Base-by-base conservation (phyloP, 2,329 filamentous ascomycete genomes). In the Teratosphaeriaceae sp. region DNA sequence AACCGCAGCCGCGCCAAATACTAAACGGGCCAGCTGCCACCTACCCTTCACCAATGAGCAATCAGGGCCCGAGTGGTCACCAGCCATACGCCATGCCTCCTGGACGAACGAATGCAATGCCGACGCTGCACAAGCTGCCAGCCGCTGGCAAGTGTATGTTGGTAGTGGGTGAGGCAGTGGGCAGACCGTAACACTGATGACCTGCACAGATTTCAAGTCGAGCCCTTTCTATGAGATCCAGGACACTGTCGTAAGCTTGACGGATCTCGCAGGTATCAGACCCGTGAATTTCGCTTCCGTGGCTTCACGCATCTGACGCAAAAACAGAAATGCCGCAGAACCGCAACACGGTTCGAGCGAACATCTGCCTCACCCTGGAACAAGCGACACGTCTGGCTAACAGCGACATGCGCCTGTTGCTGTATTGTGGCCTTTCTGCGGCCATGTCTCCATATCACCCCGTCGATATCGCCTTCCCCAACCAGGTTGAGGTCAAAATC, bases 401-500 rank as follows among this genome's bases (percentile, higher is more conserved):
- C 20, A 62, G 64, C 6, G 69, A 73, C n/a, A 74, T 84, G 55
- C 78, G 81, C 38, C 73, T 95, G 31, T 83, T 96, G 77, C 73
- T 96, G 3, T 95, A 94, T 60, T 94, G 88, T 57, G 81, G 86
- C 3, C 70, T 72, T 1, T 37, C 60, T 20, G 41, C 48, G 15
- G 73, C 72, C 13, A 65, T 74, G 12, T 78, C 76, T 13, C 63
- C 70, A 2, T 85, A 86, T 49, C 62, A 65, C 15, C 66, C 69
- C 26, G 68, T 69, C 39, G 88, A 97, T 48, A 81, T 98, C 42
- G 71, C 86, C 0, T 98, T 98, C 52, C 92, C 92, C 1, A 81
- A 90, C 55, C 88, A 96, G 66, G 85, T 92, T 23, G 92, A 98
- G 62, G 75, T 98, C 44, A 90, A 88, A 61, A 79, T 95, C 43